phyloP scores from a whole-genome alignment of 75 land plant species.

The Pseudotsuga menziesii region DNA sequence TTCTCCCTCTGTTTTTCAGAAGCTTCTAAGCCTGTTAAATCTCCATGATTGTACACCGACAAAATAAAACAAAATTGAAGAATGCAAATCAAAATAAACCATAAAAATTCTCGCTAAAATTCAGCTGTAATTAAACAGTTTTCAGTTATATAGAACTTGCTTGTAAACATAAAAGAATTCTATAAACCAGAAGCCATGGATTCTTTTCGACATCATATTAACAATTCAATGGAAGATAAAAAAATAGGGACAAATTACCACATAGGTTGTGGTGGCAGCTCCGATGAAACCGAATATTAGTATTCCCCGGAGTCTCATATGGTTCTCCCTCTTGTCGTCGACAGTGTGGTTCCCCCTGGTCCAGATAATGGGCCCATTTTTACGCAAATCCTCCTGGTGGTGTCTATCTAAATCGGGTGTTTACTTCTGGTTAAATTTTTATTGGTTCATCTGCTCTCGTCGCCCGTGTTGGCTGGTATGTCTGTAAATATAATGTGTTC shows the following conservation, averaged over 20 bases:
- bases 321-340: conserved; percentile 13
- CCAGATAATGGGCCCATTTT: too few species aligned
- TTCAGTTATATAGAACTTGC: background rate
- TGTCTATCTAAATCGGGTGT: too few species aligned
- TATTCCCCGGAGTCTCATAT: conserved; percentile 31
- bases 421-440: too few species aligned
- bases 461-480: too few species aligned
- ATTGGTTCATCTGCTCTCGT: too few species aligned
- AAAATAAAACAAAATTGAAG: too few species aligned
- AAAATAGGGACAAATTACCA: conserved; percentile 20
- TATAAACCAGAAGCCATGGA: background rate
- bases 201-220: background rate
- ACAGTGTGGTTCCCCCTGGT: background rate
- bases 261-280: conserved; percentile 50
- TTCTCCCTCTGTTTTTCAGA: too few species aligned
- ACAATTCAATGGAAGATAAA: background rate
- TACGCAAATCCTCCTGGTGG: too few species aligned
- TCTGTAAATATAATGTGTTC: too few species aligned
- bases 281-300: conserved; percentile 43
- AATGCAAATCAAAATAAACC: background rate
- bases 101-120: background rate
- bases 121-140: background rate
- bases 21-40: too few species aligned
- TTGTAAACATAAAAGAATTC: background rate
- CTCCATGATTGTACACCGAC: too few species aligned